A percentile compares a stretch with the other conserved stretches of the same genome.
phyloP scores from a whole-genome alignment of 192 early-diverging fungal species.

The Globomyces pollinis-pini region DNA sequence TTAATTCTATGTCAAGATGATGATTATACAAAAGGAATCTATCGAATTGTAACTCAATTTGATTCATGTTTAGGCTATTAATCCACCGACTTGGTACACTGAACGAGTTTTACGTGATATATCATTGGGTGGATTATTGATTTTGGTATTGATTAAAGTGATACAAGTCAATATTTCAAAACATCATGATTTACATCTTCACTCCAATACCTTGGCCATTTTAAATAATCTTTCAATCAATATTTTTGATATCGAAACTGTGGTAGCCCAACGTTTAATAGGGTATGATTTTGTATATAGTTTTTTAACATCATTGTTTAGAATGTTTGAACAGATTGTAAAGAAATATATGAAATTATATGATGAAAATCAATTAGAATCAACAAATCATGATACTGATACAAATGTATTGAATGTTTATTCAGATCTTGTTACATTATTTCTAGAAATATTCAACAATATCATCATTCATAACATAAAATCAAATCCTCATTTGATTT shows the following conservation, averaged over 20 bases:
- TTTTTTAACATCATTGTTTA: too few species aligned
- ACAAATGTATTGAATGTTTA: constrained; percentile 42
- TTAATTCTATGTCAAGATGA: constrained; percentile 64
- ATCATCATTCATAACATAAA: constrained; percentile 52
- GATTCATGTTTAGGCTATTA: too few species aligned
- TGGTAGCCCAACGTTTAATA: constrained; percentile 63
- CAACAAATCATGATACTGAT: background rate
- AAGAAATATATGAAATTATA: constrained; percentile 57
- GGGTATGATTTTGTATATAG: background rate
- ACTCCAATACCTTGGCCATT: constrained; percentile 56
- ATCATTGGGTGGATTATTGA: constrained; percentile 59
- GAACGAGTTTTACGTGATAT: constrained; percentile 57
- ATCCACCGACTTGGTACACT: constrained; percentile 61
- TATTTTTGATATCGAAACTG: constrained; percentile 52
- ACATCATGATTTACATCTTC: constrained; percentile 63
- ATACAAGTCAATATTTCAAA: constrained; percentile 62
- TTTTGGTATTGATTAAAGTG: constrained; percentile 56
- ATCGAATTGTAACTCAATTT: constrained; percentile 45
- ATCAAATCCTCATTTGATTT: constrained; percentile 61
- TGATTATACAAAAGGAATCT: constrained; percentile 62
- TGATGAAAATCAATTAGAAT: background rate
- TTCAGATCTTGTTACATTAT: constrained; percentile 53
- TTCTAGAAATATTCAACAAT: constrained; percentile 69
- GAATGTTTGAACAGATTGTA: constrained; percentile 59
- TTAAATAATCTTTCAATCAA: constrained; percentile 57